Conservation (phyloP, 2,329 filamentous ascomycete genomes). For the Epichloe coenophiala region DNA sequence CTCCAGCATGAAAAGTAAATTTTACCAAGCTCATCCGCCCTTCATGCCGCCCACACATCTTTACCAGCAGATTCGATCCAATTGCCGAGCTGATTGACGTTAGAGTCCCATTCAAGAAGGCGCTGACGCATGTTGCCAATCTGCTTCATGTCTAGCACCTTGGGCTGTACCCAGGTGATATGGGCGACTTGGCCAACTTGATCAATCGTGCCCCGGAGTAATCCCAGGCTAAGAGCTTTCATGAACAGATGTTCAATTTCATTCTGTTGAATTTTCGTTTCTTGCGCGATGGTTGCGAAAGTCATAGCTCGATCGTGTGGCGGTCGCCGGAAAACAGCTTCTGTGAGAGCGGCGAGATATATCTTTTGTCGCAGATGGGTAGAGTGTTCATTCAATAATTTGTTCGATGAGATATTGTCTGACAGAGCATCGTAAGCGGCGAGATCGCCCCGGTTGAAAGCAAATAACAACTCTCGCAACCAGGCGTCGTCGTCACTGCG, state of each 20-base stretch:
- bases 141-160: constrained; percentile 90
- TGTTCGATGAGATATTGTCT: constrained; percentile 67
- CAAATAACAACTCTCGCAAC: constrained; percentile 91
- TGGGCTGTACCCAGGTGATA: constrained; percentile 98
- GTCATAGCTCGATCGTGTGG: constrained; percentile 93
- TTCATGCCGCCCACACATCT: constrained; percentile 84
- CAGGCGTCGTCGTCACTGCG: constrained; percentile 63
- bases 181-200: constrained; percentile 88
- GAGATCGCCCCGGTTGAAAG: constrained; percentile 92
- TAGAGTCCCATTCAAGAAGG: constrained; percentile 87
- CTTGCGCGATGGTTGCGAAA: constrained; percentile 73
- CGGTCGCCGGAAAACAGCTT: constrained; percentile 89
- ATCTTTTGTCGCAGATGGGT: constrained; percentile 93
- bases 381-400: constrained; percentile 65
- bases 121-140: constrained; percentile 84
- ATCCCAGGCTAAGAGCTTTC: constrained; percentile 91
- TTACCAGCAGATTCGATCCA: constrained; percentile 92
- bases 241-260: constrained; percentile 98
- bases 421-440: constrained; percentile 73
- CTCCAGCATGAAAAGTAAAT: background rate
- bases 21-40: constrained; percentile 1
- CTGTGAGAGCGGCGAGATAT: constrained; percentile 87
- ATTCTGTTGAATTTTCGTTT: constrained; percentile 81
- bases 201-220: constrained; percentile 86
- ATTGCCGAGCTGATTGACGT: constrained; percentile 89